phyloP scores from a whole-genome alignment of 1,284 basidiomycete genomes.

The Cronartium quercuum region DNA sequence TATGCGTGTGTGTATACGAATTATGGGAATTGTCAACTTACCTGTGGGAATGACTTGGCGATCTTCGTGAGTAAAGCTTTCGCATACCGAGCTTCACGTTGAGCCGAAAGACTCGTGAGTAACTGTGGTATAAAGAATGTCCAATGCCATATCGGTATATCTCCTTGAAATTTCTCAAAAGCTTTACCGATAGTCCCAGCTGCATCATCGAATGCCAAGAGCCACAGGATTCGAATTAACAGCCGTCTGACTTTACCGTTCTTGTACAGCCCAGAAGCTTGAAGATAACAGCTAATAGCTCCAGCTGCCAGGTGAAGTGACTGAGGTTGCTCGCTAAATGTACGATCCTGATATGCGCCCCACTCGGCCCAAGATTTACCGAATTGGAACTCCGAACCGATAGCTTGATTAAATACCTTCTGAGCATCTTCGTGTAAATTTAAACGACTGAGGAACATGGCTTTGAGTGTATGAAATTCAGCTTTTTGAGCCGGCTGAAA shows the following conservation, averaged over 20 bases:
- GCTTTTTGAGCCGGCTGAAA: constrained; percentile 92
- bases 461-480: constrained; percentile 99
- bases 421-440: constrained; percentile 86
- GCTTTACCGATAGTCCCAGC: constrained; percentile 70
- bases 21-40: constrained; percentile 49
- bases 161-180: constrained; percentile 94
- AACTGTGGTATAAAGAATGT: constrained; percentile 95
- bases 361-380: constrained; percentile 99
- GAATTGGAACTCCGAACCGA: constrained; percentile 89
- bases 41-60: constrained; percentile 90
- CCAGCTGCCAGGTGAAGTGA: constrained; percentile 71
- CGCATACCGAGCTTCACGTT: constrained; percentile 88
- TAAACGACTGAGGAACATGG: constrained; percentile 92
- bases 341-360: constrained; percentile 88
- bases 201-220: constrained; percentile 87
- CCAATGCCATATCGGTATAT: constrained; percentile 98
- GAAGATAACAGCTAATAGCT: constrained; percentile 94
- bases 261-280: constrained; percentile 94
- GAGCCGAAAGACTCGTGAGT: constrained; percentile 71
- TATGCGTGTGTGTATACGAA: neutral
- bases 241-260: constrained; percentile 87
- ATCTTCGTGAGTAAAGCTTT: constrained; percentile 81
- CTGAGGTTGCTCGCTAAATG: constrained; percentile 70
- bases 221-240: constrained; percentile 86
- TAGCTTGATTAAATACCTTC: constrained; percentile 84